phyloP scores from a whole-genome alignment of 805 yeast species.

The Pichia cephalocereana region DNA sequence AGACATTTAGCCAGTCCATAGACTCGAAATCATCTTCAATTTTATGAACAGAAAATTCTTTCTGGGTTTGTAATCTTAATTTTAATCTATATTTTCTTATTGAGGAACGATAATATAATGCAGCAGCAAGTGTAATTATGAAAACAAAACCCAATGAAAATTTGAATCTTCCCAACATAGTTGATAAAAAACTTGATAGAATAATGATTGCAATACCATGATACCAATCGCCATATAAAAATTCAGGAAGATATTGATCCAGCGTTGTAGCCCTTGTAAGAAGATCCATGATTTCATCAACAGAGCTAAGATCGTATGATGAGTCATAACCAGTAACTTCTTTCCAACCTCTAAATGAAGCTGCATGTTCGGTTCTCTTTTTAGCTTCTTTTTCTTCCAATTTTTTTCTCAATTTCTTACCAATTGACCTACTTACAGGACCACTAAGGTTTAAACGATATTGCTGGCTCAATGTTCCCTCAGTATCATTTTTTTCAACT shows the following conservation, averaged over 20 bases:
- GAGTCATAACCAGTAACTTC: constrained; percentile 86
- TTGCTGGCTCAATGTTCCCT: neutral
- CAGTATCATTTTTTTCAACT: neutral
- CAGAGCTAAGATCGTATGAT: constrained; percentile 51
- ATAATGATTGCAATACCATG: constrained; percentile 73
- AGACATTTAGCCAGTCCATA: constrained; percentile 90
- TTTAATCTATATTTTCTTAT: constrained; percentile 67
- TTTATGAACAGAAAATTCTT: constrained; percentile 71
- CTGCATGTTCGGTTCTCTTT: constrained; percentile 43
- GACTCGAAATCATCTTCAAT: constrained; percentile 88
- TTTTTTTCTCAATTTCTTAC: constrained; percentile 12
- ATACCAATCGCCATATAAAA: constrained; percentile 90
- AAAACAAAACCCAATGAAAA: constrained; percentile 78
- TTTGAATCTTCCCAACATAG: constrained; percentile 67
- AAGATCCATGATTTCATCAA: constrained; percentile 67
- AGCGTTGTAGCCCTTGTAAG: constrained; percentile 60
- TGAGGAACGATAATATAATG: constrained; percentile 73
- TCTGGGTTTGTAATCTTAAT: constrained; percentile 72
- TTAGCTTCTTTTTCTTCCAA: constrained; percentile 12
- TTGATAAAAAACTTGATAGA: constrained; percentile 61
- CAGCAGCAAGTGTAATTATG: constrained; percentile 51
- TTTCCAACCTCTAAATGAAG: constrained; percentile 86
- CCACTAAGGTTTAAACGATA: constrained; percentile 14
- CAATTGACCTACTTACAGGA: constrained; percentile 22
- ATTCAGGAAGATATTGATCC: constrained; percentile 68